phyloP scores from a whole-genome alignment of 1,284 basidiomycete species.

The Malassezia vespertilionis region DNA sequence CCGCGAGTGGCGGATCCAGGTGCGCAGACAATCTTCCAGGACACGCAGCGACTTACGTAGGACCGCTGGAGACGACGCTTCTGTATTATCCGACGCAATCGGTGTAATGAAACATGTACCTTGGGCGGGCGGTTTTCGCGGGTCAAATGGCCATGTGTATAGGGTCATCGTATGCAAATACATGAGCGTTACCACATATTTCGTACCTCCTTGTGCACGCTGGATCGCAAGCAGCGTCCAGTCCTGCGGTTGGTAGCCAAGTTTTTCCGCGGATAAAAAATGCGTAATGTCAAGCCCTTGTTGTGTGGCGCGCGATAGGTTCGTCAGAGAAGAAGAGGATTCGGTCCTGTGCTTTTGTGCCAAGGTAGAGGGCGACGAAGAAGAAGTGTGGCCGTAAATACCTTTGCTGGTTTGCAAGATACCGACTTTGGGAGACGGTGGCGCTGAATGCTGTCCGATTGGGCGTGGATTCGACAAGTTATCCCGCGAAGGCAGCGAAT shows the following conservation, averaged over 20 bases:
- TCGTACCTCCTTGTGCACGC: not conserved
- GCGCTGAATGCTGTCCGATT: not conserved
- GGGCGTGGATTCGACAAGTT: not conserved
- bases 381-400: not conserved
- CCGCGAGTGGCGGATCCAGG: slow-evolving; percentile 7
- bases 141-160: slow-evolving; percentile 15
- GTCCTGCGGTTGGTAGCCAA: slow-evolving; percentile 1
- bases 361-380: no score
- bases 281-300: not conserved
- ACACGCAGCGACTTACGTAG: slow-evolving; percentile 6
- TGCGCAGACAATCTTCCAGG: slow-evolving; percentile 8
- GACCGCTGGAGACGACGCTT: not conserved
- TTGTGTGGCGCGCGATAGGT: not conserved
- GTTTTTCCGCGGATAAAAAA: not conserved
- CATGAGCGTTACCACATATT: slow-evolving; percentile 9
- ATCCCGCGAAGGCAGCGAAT: slow-evolving; percentile 5
- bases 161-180: slow-evolving; percentile 8
- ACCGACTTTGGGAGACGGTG: not conserved
- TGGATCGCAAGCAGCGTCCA: slow-evolving; percentile 13
- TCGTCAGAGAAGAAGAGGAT: not conserved
- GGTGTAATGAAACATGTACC: slow-evolving; percentile 10
- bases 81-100: not conserved
- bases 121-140: not conserved
- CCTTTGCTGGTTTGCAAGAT: not conserved
- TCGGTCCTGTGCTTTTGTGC: not conserved